Evolutionary conservation across 495 filamentous ascomycete species (phyloP), one percentile per base, ranked within the genome.

Genomic region (Entonaema liquescens): DNA sequence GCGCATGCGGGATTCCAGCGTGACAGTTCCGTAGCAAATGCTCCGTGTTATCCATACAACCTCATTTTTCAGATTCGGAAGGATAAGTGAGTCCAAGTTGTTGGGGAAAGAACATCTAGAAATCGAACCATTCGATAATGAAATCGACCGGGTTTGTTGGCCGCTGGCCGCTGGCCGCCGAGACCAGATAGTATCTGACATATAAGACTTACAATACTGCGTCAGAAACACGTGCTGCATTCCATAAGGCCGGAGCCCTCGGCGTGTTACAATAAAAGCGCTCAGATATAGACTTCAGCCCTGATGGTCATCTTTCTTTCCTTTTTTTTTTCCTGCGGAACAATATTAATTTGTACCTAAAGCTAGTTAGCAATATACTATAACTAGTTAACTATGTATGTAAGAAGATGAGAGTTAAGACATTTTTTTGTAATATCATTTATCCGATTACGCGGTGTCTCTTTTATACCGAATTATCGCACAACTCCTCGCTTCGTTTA

Each of bases 211-310:
- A 28, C 12, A 2, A 25, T 44, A 31, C n/a, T 63, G 58, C 42
- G 33, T 63, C 59, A 21, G 31, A 54, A 59, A 67, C 69, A 62
- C 65, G 56, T 72, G 70, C 65, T 59, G 17, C 49, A 62, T 58
- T 55, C 65, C 57, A 65, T 66, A 21, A 68, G 65, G 65, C 61
- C 70, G 61, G 61, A 66, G 28, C 31, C 21, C 65, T 68, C 65
- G 59, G 59, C 59, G 65, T 23, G 33, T 26, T 42, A 62, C 7
- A 15, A 59, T 59, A 63, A 58, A 25, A 53, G 17, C 5, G 17
- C n/a, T 23, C 19, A 19, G 42, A 21, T 47, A 23, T 23, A 44
- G 17, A 21, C 17, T 23, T 44, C 17, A 44, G 17, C 40, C 40
- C 17, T n/a, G n/a, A n/a, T n/a, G n/a, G n/a, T n/a, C n/a, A n/a